Conservation (phyloP, 208 protist genomes). For the Spongospora subterranea region DNA sequence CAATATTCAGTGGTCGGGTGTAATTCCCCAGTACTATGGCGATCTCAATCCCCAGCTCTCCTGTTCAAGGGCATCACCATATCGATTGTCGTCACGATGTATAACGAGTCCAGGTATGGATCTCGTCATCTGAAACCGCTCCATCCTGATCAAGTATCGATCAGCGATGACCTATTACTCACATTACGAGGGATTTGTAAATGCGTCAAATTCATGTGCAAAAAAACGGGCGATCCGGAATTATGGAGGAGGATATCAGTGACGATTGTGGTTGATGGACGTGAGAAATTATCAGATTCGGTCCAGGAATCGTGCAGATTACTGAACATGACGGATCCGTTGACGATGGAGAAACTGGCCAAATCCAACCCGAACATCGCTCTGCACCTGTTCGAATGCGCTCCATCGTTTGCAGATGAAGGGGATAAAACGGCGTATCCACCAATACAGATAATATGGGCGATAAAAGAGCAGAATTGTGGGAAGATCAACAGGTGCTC, state of each 20-base stretch:
- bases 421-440: background rate
- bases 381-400: constrained; percentile 29
- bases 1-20: background rate
- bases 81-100: constrained; percentile 29
- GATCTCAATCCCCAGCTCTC: background rate
- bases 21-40: background rate
- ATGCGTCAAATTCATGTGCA: constrained; percentile 24
- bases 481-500: constrained; percentile 36
- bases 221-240: background rate
- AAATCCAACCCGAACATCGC: background rate
- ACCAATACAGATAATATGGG: background rate
- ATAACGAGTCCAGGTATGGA: background rate
- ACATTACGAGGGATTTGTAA: background rate
- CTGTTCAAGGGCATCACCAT: background rate
- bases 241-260: background rate
- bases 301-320: background rate
- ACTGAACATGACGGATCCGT: background rate
- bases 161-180: constrained; percentile 13
- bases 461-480: constrained; percentile 15
- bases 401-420: background rate
- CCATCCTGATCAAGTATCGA: background rate
- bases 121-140: background rate
- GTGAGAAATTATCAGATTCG: constrained; percentile 1
- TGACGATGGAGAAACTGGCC: background rate
- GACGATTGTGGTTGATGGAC: background rate